Conservation (phyloP, 805 yeast species). For the Tetrapisispora iriomotensis region DNA sequence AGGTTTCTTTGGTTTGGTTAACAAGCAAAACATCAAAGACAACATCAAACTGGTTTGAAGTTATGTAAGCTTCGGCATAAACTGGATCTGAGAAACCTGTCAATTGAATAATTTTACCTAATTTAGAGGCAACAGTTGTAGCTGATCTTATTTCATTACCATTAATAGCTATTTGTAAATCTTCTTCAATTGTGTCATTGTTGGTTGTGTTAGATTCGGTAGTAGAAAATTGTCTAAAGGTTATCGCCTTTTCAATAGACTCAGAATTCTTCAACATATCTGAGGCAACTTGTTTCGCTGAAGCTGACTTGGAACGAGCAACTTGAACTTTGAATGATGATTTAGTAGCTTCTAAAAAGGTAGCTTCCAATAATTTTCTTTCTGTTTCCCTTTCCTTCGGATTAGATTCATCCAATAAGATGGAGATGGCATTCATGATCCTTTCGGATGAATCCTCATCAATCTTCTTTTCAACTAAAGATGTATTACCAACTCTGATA, state of each 20-base stretch:
- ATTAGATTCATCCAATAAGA: slow-evolving; percentile 51
- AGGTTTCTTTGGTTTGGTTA: slow-evolving; percentile 85
- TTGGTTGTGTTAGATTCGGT: slow-evolving; percentile 30
- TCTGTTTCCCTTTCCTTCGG: slow-evolving; percentile 36
- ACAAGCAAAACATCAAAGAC: slow-evolving; percentile 87
- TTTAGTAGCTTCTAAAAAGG: slow-evolving; percentile 81
- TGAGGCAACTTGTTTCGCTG: slow-evolving; percentile 45
- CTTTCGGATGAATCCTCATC: slow-evolving; percentile 98
- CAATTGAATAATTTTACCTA: slow-evolving; percentile 80
- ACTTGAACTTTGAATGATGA: slow-evolving; percentile 72
- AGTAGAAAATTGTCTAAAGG: slow-evolving; percentile 67
- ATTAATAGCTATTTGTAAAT: slow-evolving; percentile 44
- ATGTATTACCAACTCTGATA: slow-evolving; percentile 74
- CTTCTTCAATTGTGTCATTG: slow-evolving; percentile 46
- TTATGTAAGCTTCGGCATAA: slow-evolving; percentile 93
- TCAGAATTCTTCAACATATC: slow-evolving; percentile 55
- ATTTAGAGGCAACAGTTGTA: slow-evolving; percentile 58
- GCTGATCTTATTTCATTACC: slow-evolving; percentile 34
- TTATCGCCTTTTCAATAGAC: slow-evolving; percentile 68
- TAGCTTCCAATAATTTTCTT: slow-evolving; percentile 38
- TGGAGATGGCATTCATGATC: slow-evolving; percentile 75
- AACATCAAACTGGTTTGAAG: slow-evolving; percentile 94
- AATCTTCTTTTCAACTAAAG: slow-evolving; percentile 58
- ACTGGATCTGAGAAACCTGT: slow-evolving; percentile 99
- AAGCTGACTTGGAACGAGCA: slow-evolving; percentile 47